Evolutionary conservation across 1,284 basidiomycete species (phyloP).

Genomic region (Omphalotus olearius): DNA sequence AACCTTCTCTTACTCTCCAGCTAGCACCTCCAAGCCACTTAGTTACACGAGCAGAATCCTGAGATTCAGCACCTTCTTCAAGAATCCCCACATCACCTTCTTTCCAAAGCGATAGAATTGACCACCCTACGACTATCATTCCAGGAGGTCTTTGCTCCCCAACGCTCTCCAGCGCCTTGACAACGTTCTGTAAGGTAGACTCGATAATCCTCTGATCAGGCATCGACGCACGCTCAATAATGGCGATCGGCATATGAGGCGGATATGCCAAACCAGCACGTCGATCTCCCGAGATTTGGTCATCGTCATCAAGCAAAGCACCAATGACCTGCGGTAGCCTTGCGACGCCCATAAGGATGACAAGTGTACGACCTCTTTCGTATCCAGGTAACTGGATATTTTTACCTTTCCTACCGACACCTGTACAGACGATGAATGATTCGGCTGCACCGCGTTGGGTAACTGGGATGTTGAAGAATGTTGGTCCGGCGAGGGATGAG

Average conservation of each 20-base stretch:
- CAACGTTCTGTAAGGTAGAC: conserved; percentile 76
- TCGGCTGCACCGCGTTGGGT: conserved; percentile 95
- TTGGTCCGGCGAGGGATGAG: conserved; percentile 86
- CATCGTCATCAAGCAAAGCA: conserved; percentile 39
- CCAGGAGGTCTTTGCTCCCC: conserved; percentile 93
- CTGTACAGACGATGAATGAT: conserved; percentile 86
- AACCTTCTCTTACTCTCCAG: conserved; percentile 63
- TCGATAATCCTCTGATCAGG: conserved; percentile 86
- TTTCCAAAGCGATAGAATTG: conserved; percentile 61
- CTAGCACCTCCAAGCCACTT: conserved; percentile 52
- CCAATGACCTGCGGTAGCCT: conserved; percentile 71
- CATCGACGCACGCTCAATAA: conserved; percentile 91
- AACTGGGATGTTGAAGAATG: conserved; percentile 87
- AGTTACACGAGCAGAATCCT: conserved; percentile 47
- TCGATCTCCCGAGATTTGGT: background rate
- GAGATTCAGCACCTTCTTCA: conserved; percentile 38
- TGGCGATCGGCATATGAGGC: conserved; percentile 76
- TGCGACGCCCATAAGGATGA: conserved; percentile 95
- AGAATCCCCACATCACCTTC: conserved; percentile 49
- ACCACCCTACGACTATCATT: conserved; percentile 95
- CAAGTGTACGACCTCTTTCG: conserved; percentile 73
- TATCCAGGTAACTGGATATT: conserved; percentile 87
- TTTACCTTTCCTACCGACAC: conserved; percentile 85
- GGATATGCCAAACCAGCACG: conserved; percentile 71
- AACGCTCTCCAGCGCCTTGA: conserved; percentile 60